Percentiles rank a stretch among this genome's conserved stretches.
These are phyloP conservation scores for Meyerozyma guilliermondii DNA, from an alignment of 1,139 yeast genomes.

Conservation along the genomic window DNA sequence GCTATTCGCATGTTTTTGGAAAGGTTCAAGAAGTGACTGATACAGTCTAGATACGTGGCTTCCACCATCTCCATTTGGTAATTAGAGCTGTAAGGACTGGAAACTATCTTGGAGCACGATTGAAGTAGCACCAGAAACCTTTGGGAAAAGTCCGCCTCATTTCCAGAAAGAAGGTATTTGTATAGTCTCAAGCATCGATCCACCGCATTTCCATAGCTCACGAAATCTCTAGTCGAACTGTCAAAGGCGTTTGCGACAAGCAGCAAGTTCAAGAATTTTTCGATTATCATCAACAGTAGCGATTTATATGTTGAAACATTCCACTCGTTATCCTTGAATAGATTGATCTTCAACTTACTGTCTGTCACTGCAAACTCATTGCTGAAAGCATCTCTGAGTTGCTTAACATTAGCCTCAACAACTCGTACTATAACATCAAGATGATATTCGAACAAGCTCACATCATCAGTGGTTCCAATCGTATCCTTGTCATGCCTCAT, in stretches of 20 bases:
- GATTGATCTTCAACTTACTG: slow-evolving; percentile 31
- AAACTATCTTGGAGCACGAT: slow-evolving; percentile 21
- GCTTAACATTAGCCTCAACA: slow-evolving; percentile 38
- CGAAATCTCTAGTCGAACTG: slow-evolving; percentile 12
- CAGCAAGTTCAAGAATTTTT: slow-evolving; percentile 33
- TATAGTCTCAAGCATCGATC: slow-evolving; percentile 36
- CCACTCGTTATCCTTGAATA: slow-evolving; percentile 39
- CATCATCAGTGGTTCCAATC: slow-evolving; percentile 41
- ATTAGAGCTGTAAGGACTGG: slow-evolving; percentile 7
- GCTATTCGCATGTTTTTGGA: slow-evolving; percentile 27
- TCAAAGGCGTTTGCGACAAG: slow-evolving; percentile 22
- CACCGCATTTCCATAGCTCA: slow-evolving; percentile 24
- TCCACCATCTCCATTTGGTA: slow-evolving; percentile 26
- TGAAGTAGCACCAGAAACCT: slow-evolving; percentile 27
- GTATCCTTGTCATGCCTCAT: slow-evolving; percentile 15
- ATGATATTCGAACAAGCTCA: slow-evolving; percentile 54
- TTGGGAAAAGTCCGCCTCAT: slow-evolving; percentile 46
- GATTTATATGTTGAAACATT: slow-evolving; percentile 62
- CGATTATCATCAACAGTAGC: slow-evolving; percentile 42
- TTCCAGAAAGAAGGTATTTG: slow-evolving; percentile 47
- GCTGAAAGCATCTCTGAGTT: slow-evolving; percentile 42
- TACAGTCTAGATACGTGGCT: slow-evolving; percentile 23
- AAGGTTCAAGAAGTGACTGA: slow-evolving; percentile 27
- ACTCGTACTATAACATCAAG: slow-evolving; percentile 48
- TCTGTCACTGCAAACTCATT: slow-evolving; percentile 55